Evolutionary conservation across 805 yeast genomes (phyloP).

Genomic region (Kregervanrija fluxuum): DNA sequence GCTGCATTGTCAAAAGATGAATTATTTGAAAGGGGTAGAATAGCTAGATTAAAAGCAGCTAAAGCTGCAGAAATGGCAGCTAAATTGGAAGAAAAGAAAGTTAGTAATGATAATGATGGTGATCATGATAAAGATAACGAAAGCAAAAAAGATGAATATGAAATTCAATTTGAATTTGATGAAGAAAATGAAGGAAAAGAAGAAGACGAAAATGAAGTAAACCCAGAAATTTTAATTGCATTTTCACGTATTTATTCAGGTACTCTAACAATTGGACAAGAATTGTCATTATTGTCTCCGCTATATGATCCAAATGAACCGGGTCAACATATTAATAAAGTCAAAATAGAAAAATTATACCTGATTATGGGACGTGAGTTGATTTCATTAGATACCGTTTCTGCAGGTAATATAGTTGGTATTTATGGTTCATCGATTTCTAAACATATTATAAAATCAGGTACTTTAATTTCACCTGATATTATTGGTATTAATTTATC

Average conservation of each 20-base stretch:
- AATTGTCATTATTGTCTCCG: constrained; percentile 74
- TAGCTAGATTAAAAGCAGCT: constrained; percentile 60
- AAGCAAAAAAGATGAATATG: constrained; percentile 10
- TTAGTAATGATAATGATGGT: constrained; percentile 3
- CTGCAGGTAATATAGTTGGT: constrained; percentile 94
- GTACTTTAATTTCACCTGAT: constrained; percentile 61
- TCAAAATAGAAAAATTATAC: constrained; percentile 62
- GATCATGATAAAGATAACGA: constrained; percentile 11
- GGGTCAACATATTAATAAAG: constrained; percentile 22
- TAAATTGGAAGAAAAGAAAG: constrained; percentile 22
- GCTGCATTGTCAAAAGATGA: constrained; percentile 44
- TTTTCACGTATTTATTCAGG: constrained; percentile 90
- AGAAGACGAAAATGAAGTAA: constrained; percentile 30
- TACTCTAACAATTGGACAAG: constrained; percentile 65
- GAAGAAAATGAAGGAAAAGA: constrained; percentile 38
- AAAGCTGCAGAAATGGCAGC: constrained; percentile 49
- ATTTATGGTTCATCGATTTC: constrained; percentile 71
- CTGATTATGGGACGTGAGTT: constrained; percentile 91
- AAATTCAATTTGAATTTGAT: constrained; percentile 43
- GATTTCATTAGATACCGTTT: constrained; percentile 68
- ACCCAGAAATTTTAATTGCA: constrained; percentile 69
- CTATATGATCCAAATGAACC: constrained; percentile 57
- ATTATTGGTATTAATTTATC: constrained; percentile 69
- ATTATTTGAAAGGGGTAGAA: constrained; percentile 52
- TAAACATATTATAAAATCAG: constrained; percentile 75